Evolutionary conservation across 345 rosid genomes (phyloP).

Genomic region (Jatropha curcas): DNA sequence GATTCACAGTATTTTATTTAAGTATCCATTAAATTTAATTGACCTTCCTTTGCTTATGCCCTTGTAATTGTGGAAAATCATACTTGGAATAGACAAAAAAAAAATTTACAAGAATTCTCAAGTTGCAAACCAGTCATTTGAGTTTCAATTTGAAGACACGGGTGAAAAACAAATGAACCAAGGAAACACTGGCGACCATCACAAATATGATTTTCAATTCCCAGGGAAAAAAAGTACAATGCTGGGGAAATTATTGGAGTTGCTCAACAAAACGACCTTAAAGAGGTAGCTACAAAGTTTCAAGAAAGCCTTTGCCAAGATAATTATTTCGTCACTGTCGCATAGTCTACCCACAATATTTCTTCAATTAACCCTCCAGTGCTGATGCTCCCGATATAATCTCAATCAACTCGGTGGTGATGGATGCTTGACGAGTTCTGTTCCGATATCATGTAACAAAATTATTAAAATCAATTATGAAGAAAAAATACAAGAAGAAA

Average conservation of each 20-base stretch:
- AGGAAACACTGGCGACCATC: background rate
- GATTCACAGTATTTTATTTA: too few relatives aligned
- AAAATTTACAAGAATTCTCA: slow-evolving; percentile 3
- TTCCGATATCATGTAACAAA: slow-evolving; percentile 9
- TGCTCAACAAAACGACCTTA: slow-evolving; percentile 33
- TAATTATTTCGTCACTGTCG: slow-evolving; percentile 47
- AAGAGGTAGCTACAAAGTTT: slow-evolving; percentile 17
- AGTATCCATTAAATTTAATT: too few relatives aligned
- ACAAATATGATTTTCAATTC: slow-evolving; percentile 14
- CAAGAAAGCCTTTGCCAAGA: slow-evolving; percentile 28
- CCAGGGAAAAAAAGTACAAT: slow-evolving; percentile 23
- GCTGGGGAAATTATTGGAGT: slow-evolving; percentile 32
- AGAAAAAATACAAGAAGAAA: background rate
- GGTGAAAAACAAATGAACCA: too few relatives aligned
- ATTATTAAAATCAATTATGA: background rate
- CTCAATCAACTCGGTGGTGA: slow-evolving; percentile 94
- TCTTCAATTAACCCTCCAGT: slow-evolving; percentile 54
- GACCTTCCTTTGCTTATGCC: too few relatives aligned
- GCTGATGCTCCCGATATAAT: slow-evolving; percentile 98
- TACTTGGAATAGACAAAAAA: background rate
- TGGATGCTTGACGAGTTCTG: slow-evolving; percentile 99
- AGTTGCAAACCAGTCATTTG: background rate
- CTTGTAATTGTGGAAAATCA: background rate
- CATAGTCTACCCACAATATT: background rate
- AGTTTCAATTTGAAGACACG: background rate